Percentiles rank a stretch among this genome's conserved stretches.
Evolutionary conservation across 371 early-diverging fungal species (phyloP).

Genomic region (Coemansia sp.): DNA sequence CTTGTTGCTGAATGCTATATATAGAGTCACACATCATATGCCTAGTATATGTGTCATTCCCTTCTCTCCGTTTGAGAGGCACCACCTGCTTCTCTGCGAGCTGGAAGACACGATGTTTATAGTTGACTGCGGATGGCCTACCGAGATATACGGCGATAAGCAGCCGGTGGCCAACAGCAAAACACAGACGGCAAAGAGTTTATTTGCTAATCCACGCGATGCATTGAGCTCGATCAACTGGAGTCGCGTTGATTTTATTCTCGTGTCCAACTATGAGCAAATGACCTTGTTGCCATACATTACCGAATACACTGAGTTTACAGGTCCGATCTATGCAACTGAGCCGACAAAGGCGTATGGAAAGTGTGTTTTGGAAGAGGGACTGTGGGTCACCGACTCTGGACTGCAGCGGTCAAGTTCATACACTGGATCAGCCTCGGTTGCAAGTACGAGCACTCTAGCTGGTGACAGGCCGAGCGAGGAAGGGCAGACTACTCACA

Average conservation of each 20-base stretch:
- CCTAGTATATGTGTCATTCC: slow-evolving; percentile 44
- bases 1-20: neutral
- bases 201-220: slow-evolving; percentile 28
- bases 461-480: neutral
- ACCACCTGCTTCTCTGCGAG: slow-evolving; percentile 45
- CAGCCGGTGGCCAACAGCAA: slow-evolving; percentile 10
- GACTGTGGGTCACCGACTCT: neutral
- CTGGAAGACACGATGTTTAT: slow-evolving; percentile 49
- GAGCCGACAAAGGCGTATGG: slow-evolving; percentile 81
- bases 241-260: slow-evolving; percentile 66
- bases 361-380: slow-evolving; percentile 53
- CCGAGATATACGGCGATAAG: slow-evolving; percentile 6
- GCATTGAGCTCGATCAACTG: slow-evolving; percentile 49
- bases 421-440: neutral
- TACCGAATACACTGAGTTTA: slow-evolving; percentile 80
- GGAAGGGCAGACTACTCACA: neutral
- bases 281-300: slow-evolving; percentile 79
- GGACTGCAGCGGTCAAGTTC: neutral
- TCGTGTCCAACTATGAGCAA: slow-evolving; percentile 72
- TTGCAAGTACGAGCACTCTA: neutral
- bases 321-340: slow-evolving; percentile 76
- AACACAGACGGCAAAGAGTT: neutral
- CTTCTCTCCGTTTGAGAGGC: slow-evolving; percentile 43
- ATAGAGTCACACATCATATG: slow-evolving; percentile 14
- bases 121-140: slow-evolving; percentile 49